Evolutionary conservation across 257 asterid species (phyloP).

Genomic region (Przewalskia tangutica): DNA sequence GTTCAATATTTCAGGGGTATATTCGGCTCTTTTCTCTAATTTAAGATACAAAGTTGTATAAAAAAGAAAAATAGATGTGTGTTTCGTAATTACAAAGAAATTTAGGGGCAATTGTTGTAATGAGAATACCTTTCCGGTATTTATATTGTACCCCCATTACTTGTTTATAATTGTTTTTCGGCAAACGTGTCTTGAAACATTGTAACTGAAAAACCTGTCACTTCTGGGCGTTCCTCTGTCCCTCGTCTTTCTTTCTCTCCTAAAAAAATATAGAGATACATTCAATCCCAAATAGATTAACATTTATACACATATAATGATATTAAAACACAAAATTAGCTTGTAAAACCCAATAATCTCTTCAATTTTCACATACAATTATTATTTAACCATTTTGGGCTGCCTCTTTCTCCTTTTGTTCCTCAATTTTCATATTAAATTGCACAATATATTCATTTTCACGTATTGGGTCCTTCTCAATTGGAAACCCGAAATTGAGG

Average conservation of each 20-base stretch:
- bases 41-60: too few relatives aligned
- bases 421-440: background rate
- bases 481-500: background rate
- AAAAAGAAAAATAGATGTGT: too few relatives aligned
- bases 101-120: background rate
- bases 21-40: too few relatives aligned
- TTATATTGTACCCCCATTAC: too few relatives aligned
- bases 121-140: background rate
- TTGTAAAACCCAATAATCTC: background rate
- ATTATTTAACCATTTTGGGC: too few relatives aligned
- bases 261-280: background rate
- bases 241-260: background rate
- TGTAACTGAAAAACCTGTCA: slow-evolving; percentile 31
- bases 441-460: background rate
- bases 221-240: background rate
- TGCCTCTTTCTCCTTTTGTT: too few relatives aligned
- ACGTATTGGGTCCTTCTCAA: background rate
- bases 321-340: too few relatives aligned
- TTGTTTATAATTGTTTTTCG: too few relatives aligned
- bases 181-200: background rate
- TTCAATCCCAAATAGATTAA: background rate
- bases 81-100: background rate
- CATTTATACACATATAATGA: background rate
- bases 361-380: background rate
- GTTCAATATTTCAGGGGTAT: too few relatives aligned